Conservation (phyloP, 1,284 basidiomycete species). For the Ceratobasidium sp. region DNA sequence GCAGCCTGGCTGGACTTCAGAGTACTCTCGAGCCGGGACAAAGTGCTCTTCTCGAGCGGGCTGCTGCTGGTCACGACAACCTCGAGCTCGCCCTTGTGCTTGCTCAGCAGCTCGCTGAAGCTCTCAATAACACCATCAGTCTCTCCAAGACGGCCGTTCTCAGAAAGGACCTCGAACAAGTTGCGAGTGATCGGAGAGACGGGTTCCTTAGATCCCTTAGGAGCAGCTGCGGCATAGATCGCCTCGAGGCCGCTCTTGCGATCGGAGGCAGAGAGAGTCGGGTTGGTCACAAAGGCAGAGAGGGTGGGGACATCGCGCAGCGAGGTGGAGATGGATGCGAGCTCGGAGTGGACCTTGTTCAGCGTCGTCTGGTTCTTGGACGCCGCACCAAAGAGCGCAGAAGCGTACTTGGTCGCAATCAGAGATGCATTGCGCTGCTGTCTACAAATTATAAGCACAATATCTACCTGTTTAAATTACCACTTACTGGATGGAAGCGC, state of each 20-base stretch:
- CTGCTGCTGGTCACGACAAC: constrained; percentile 92
- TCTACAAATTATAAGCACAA: background rate
- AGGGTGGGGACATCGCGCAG: constrained; percentile 77
- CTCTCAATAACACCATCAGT: constrained; percentile 90
- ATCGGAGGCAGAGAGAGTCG: constrained; percentile 87
- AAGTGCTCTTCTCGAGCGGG: constrained; percentile 80
- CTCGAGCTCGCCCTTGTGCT: constrained; percentile 94
- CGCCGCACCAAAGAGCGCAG: constrained; percentile 93
- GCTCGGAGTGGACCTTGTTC: constrained; percentile 86
- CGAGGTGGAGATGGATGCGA: constrained; percentile 75
- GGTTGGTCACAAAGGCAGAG: constrained; percentile 83
- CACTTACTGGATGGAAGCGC: constrained; percentile 26
- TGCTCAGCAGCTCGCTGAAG: constrained; percentile 90
- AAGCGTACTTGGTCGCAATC: constrained; percentile 92
- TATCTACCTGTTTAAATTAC: background rate
- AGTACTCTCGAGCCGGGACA: constrained; percentile 81
- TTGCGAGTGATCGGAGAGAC: constrained; percentile 90
- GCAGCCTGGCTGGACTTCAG: constrained; percentile 89
- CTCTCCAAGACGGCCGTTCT: constrained; percentile 93
- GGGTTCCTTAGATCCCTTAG: constrained; percentile 75
- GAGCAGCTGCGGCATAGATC: constrained; percentile 70
- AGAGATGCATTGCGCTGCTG: constrained; percentile 64
- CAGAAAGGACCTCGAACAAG: constrained; percentile 89
- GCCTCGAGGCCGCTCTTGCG: constrained; percentile 77
- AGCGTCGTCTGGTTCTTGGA: constrained; percentile 84